Evolutionary conservation across 2,329 filamentous ascomycete genomes (phyloP).

Genomic region (Emmonsiellopsis sp.): DNA sequence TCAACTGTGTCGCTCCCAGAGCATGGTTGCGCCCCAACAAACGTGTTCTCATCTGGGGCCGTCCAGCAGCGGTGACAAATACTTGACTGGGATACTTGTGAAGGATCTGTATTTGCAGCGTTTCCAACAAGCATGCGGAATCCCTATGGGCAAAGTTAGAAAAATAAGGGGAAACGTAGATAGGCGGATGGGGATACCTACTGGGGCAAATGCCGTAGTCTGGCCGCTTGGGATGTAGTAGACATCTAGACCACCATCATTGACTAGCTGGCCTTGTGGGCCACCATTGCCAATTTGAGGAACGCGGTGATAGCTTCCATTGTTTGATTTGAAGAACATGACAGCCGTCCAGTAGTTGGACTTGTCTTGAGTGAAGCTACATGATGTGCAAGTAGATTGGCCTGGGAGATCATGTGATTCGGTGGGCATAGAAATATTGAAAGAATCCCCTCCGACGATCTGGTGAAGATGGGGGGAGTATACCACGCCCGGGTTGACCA

Average conservation of each 20-base stretch:
- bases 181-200: not conserved
- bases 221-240: not conserved
- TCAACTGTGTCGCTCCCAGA: not conserved
- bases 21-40: not conserved
- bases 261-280: not conserved
- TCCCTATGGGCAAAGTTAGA: not conserved
- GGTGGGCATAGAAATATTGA: conserved; percentile 38
- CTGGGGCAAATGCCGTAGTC: not conserved
- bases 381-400: conserved; percentile 25
- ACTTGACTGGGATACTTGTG: not conserved
- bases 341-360: conserved; percentile 42
- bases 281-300: conserved; percentile 23
- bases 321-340: conserved; percentile 38
- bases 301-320: conserved; percentile 36
- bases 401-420: conserved; percentile 19
- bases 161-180: not conserved
- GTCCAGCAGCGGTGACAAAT: not conserved
- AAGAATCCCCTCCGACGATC: conserved; percentile 38
- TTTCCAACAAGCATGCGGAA: not conserved
- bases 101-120: not conserved
- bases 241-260: not conserved
- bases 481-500: conserved; percentile 37
- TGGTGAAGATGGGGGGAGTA: conserved; percentile 39
- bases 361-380: conserved; percentile 36
- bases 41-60: not conserved